Evolutionary conservation across 2,329 filamentous ascomycete species (phyloP).

Genomic region (Chrysosphaeria jannelii): DNA sequence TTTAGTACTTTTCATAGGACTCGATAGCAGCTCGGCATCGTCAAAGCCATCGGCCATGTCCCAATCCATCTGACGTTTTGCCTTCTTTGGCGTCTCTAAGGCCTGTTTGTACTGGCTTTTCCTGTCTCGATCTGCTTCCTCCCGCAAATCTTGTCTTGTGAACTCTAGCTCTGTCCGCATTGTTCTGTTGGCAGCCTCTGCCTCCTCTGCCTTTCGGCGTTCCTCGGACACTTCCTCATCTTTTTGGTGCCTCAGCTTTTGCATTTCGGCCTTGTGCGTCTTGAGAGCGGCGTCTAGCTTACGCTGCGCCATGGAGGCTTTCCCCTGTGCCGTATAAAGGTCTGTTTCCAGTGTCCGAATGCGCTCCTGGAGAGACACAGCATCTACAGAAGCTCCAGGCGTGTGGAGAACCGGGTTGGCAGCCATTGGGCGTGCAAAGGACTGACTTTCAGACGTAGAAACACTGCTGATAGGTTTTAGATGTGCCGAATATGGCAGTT

Average conservation of each 20-base stretch:
- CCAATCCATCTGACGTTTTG: constrained; percentile 10
- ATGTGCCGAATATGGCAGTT: too few relatives aligned
- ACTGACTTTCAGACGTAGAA: too few relatives aligned
- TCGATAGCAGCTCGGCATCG: constrained; percentile 24
- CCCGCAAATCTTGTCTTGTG: constrained; percentile 36
- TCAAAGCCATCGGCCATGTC: constrained; percentile 50
- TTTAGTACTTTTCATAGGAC: constrained; percentile 22
- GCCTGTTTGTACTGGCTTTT: too few relatives aligned
- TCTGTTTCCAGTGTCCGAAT: constrained; percentile 22
- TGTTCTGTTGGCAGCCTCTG: constrained; percentile 31
- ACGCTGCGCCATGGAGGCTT: constrained; percentile 43
- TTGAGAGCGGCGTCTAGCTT: constrained; percentile 31
- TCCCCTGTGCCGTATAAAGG: constrained; percentile 32
- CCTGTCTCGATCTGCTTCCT: constrained; percentile 20
- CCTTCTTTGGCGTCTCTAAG: too few relatives aligned
- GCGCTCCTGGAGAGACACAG: constrained; percentile 17
- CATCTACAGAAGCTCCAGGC: not conserved
- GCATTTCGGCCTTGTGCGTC: constrained; percentile 30
- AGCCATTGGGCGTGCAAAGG: too few relatives aligned
- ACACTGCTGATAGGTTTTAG: too few relatives aligned
- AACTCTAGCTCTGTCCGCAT: constrained; percentile 43
- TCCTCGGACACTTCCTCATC: constrained; percentile 32
- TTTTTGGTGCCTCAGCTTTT: constrained; percentile 27
- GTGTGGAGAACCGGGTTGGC: not conserved
- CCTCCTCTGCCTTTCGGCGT: constrained; percentile 30